Conservation (phyloP, 768 basidiomycete genomes). For the Lanmaoa pseudosensibilis region DNA sequence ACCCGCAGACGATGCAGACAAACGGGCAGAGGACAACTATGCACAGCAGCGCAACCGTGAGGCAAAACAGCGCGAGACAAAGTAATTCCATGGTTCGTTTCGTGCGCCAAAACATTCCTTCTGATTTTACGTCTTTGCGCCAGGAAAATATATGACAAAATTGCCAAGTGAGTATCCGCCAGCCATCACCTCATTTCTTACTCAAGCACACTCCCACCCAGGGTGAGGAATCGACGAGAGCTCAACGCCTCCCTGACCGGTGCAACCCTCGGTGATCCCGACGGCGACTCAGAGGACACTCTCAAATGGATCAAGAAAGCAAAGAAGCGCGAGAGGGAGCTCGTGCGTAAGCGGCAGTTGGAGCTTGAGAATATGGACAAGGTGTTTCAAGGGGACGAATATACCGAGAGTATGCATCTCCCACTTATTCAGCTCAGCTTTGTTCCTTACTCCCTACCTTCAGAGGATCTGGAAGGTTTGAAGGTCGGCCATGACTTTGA, state of each 20-base stretch:
- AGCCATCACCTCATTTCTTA: constrained; percentile 12
- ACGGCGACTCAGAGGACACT: constrained; percentile 74
- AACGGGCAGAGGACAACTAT: constrained; percentile 87
- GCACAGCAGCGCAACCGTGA: constrained; percentile 67
- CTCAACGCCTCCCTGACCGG: constrained; percentile 92
- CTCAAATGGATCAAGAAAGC: constrained; percentile 88
- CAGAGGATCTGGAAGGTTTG: constrained; percentile 88
- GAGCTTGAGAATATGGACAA: constrained; percentile 87
- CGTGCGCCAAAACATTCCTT: constrained; percentile 6
- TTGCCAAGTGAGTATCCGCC: constrained; percentile 81
- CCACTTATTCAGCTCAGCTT: neutral
- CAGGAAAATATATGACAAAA: constrained; percentile 70
- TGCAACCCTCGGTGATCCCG: constrained; percentile 85
- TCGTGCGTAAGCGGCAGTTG: constrained; percentile 77
- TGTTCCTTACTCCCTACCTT: constrained; percentile 2
- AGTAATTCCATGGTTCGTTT: constrained; percentile 51
- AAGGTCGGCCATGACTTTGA: constrained; percentile 97
- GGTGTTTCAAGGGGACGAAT: constrained; percentile 66
- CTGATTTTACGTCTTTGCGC: constrained; percentile 25
- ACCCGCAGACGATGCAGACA: constrained; percentile 72
- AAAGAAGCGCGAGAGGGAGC: constrained; percentile 89
- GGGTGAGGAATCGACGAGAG: constrained; percentile 92
- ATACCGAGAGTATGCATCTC: constrained; percentile 75
- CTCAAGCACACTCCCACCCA: constrained; percentile 51
- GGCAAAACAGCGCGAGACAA: constrained; percentile 68